Base-by-base conservation (phyloP, 768 basidiomycete genomes). In the Hypsizygus marmoreus region DNA sequence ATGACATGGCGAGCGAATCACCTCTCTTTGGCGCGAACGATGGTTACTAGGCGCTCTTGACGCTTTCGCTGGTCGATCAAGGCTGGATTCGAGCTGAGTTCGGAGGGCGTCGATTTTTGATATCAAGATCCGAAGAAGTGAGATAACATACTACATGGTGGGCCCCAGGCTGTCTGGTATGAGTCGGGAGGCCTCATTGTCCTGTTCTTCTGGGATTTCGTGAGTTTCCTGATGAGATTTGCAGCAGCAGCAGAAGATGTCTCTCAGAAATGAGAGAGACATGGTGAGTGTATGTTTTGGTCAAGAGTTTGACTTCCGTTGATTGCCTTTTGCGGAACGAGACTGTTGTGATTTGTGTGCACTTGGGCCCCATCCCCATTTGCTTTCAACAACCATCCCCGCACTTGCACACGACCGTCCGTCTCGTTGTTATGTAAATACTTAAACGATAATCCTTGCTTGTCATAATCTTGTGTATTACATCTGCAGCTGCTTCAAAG, bases 21-120 rank as follows among this genome's bases (percentile, higher is more conserved):
- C 84, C 80, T 75, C 64, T 84, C 80, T 57, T 80, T 82, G 2
- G 76, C 63, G 4, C 80, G 78, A 20, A 86, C 81, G 24, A 86
- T 83, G 7, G 71, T 64, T 3, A 72, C 74, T 20, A 84, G 66
- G 7, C 79, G 71, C 30, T 81, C 78, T 50, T 77, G 79, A 43
- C 82, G 55, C 35, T 66, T 71, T 40, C 76, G 74, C 29, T 79
- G 73, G 60, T 81, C 75, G 25, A 77, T 47, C n/a, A 67, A 48
- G 17, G 50, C 49, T 19, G 56, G 50, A 52, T 61, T 52, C 35
- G 61, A 46, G 19, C 61, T 62, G 28, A 24, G 38, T 32, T 30
- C 9, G 36, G 29, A 34, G 34, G n/a, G 39, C 12, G 22, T 19
- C 32, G 14, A 40, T 36, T 24, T 19, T 17, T 22, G 13, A 30